Base-by-base conservation (phyloP, 2,329 filamentous ascomycete genomes). In the Verruconis gallopava region DNA sequence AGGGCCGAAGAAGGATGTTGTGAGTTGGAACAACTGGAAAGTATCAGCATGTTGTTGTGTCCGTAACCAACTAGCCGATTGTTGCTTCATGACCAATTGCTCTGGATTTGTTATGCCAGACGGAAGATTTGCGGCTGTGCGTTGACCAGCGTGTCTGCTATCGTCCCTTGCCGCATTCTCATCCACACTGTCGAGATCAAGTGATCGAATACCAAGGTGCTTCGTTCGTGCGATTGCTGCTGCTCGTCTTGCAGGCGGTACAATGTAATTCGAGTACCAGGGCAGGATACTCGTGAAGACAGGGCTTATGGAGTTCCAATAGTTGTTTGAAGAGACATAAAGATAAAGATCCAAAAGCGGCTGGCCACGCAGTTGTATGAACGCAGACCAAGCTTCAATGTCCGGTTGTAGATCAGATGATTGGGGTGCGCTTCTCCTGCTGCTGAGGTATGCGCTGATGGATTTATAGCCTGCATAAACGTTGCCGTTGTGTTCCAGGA, bases 261-360 rank as follows among this genome's bases (percentile, higher is more conserved):
- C 69, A 33, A 82, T 81, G 75, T 91, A 98, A 52, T 88, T 88
- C 47, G 86, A 71, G 14, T 91, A 86, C 69, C 91, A 93, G 32
- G 81, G 75, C 30, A 96, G 74, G 44, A 95, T 73, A 4, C 68
- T 65, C 49, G 79, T 85, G 63, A 86, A 94, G 28, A 85, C 80
- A 2, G 85, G 83, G 13, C 85, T 77, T 3, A 86, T 94, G 38
- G 72, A 66, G 34, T 71, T 67, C 43, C 77, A 70, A 73, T 91
- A 98, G 65, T 96, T 95, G 48, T 85, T 77, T 44, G 81, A 84
- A 21, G 86, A 91, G 48, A 91, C 81, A 60, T 93, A 96, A 51
- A 96, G 79, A 40, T 79, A 88, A 44, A 95, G 77, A 52, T 93
- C 83, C 52, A 95, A 60, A 46, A 96, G 73, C 21, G 81, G 21